Conservation (phyloP, 1,284 basidiomycete species). For the Peniophora sp. region DNA sequence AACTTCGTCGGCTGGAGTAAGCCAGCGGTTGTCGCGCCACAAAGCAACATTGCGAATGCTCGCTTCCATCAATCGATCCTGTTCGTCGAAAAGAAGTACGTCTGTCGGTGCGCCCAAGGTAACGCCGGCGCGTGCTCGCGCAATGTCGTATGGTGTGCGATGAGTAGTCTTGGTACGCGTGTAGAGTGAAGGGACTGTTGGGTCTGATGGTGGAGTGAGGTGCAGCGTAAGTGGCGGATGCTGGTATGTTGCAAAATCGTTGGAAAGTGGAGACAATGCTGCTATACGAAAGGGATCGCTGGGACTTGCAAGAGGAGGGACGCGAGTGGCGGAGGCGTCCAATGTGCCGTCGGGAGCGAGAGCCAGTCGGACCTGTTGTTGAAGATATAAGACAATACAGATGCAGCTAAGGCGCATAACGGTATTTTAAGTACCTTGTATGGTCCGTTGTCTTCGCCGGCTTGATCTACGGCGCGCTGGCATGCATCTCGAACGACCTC, state of each 20-base stretch:
- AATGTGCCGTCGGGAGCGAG: constrained; percentile 38
- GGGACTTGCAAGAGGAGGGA: constrained; percentile 20
- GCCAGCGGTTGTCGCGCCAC: constrained; percentile 46
- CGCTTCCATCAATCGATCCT: constrained; percentile 48
- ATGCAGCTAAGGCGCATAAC: too few species aligned
- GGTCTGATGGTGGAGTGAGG: constrained; percentile 36
- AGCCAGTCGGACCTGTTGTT: constrained; percentile 51
- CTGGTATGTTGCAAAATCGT: constrained; percentile 6
- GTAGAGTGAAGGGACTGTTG: constrained; percentile 47
- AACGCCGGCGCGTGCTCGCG: constrained; percentile 45
- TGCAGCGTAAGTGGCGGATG: constrained; percentile 29
- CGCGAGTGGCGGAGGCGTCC: constrained; percentile 31
- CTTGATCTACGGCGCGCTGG: neutral
- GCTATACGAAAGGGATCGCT: constrained; percentile 25
- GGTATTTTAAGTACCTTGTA: neutral
- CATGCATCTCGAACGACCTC: constrained; percentile 24
- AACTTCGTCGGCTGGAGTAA: constrained; percentile 49
- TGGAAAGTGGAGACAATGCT: constrained; percentile 11
- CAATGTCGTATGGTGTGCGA: constrained; percentile 49
- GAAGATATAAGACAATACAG: too few species aligned
- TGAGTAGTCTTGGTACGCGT: constrained; percentile 64
- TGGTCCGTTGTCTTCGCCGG: neutral
- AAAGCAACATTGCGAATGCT: constrained; percentile 66
- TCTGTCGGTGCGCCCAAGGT: constrained; percentile 30
- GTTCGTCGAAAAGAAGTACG: constrained; percentile 54